Conservation (phyloP, 768 basidiomycete genomes). For the Lactarius psammicola region DNA sequence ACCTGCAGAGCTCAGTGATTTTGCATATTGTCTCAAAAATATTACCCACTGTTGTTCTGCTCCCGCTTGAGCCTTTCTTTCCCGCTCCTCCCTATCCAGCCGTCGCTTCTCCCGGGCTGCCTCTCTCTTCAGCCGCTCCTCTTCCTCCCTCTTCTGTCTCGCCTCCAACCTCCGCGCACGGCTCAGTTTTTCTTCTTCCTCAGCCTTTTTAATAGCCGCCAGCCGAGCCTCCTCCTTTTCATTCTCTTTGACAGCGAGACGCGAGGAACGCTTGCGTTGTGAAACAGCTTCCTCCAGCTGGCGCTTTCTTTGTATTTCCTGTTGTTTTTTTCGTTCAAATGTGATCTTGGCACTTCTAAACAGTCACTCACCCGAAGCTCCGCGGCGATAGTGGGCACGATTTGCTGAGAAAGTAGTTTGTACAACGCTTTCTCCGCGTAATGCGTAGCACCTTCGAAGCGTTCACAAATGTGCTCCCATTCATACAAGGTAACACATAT, state of each 20-base stretch:
- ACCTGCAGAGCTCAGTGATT: constrained; percentile 8
- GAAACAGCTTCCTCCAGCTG: constrained; percentile 71
- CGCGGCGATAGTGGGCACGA: constrained; percentile 69
- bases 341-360: neutral
- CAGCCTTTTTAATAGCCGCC: constrained; percentile 56
- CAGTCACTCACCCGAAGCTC: constrained; percentile 56
- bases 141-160: constrained; percentile 41
- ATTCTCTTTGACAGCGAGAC: constrained; percentile 77
- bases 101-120: constrained; percentile 54
- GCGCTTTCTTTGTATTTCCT: constrained; percentile 64
- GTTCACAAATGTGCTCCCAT: constrained; percentile 79
- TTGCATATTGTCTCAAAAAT: neutral
- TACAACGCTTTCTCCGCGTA: constrained; percentile 79
- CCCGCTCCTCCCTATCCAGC: constrained; percentile 37
- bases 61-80: constrained; percentile 12
- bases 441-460: constrained; percentile 73
- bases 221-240: constrained; percentile 73
- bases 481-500: constrained; percentile 80
- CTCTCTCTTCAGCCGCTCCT: constrained; percentile 48
- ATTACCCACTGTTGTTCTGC: constrained; percentile 29
- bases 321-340: constrained; percentile 15
- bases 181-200: constrained; percentile 66
- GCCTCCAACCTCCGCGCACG: constrained; percentile 53
- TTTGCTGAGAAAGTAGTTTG: constrained; percentile 58
- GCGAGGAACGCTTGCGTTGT: constrained; percentile 88